Conservation (phyloP, 2,329 filamentous ascomycete species). For the Parasarocladium wereldwijsianum region DNA sequence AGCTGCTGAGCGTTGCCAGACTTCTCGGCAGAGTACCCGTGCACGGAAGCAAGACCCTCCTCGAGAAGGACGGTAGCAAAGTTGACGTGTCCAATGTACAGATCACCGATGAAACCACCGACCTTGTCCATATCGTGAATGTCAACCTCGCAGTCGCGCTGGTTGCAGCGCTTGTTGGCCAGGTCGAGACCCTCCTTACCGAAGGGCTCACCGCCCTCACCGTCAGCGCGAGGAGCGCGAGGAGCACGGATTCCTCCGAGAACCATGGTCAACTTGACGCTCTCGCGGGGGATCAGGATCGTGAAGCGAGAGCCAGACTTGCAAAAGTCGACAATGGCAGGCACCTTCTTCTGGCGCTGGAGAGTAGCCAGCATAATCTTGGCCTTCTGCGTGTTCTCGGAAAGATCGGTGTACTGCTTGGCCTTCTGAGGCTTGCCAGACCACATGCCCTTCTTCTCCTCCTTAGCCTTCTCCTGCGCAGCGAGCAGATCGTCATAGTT, state of each 20-base stretch:
- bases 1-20: constrained; percentile 80
- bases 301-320: constrained; percentile 95
- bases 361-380: constrained; percentile 84
- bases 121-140: constrained; percentile 92
- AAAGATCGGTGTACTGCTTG: constrained; percentile 77
- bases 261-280: constrained; percentile 87
- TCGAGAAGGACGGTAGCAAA: constrained; percentile 89
- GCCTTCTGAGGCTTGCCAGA: constrained; percentile 72
- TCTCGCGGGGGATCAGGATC: constrained; percentile 79
- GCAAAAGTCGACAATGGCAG: constrained; percentile 90
- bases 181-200: constrained; percentile 91
- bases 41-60: constrained; percentile 83
- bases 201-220: constrained; percentile 77
- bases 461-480: constrained; percentile 70
- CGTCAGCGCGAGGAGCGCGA: constrained; percentile 61
- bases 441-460: constrained; percentile 90
- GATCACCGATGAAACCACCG: constrained; percentile 88
- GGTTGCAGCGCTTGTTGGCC: constrained; percentile 74
- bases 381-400: constrained; percentile 84
- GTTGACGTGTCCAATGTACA: constrained; percentile 90
- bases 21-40: constrained; percentile 92
- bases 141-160: constrained; percentile 92
- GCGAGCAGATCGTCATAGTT: constrained; percentile 84
- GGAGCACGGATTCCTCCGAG: constrained; percentile 86
- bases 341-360: constrained; percentile 81